A percentile compares a stretch with the other conserved stretches of the same genome.
Conservation (phyloP, 225 moss, liverwort and hornwort species). For the Marchantia paleacea region DNA sequence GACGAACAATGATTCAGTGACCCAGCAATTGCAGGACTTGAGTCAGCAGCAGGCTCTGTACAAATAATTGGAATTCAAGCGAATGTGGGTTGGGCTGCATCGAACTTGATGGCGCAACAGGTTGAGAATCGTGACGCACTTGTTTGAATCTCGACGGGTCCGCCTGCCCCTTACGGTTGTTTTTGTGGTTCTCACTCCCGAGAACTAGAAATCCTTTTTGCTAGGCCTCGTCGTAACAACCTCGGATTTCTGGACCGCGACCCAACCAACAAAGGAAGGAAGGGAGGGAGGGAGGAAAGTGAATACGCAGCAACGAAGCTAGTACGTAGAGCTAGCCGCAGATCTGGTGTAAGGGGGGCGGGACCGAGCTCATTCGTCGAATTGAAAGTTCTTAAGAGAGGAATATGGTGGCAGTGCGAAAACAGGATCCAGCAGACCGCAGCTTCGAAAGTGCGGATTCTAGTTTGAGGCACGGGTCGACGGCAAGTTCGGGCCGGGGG, state of each 20-base stretch:
- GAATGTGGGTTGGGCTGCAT: not conserved
- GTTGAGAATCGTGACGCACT: conserved; percentile 3
- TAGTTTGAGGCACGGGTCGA: not conserved
- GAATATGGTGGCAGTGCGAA: conserved; percentile 26
- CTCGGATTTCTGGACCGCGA: too few species aligned
- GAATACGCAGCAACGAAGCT: too few species aligned
- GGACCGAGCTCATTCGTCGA: too few species aligned
- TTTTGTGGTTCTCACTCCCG: too few species aligned
- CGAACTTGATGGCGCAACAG: not conserved
- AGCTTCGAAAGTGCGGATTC: conserved; percentile 19
- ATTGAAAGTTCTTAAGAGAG: not conserved
- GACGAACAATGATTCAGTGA: not conserved
- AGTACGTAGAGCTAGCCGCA: too few species aligned
- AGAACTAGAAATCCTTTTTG: too few species aligned
- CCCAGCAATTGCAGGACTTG: not conserved
- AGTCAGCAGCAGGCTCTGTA: not conserved
- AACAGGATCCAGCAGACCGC: conserved; percentile 14
- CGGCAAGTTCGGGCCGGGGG: not conserved
- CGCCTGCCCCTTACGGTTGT: not conserved
- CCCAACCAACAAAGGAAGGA: too few species aligned
- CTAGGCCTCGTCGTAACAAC: too few species aligned
- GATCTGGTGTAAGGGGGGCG: too few species aligned
- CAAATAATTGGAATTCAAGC: not conserved
- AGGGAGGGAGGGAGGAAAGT: too few species aligned
- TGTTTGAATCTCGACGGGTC: not conserved